Percentiles rank a stretch among this genome's conserved stretches.
phyloP scores from a whole-genome alignment of 352 stramenopile genomes.

The Albugo laibachii region DNA sequence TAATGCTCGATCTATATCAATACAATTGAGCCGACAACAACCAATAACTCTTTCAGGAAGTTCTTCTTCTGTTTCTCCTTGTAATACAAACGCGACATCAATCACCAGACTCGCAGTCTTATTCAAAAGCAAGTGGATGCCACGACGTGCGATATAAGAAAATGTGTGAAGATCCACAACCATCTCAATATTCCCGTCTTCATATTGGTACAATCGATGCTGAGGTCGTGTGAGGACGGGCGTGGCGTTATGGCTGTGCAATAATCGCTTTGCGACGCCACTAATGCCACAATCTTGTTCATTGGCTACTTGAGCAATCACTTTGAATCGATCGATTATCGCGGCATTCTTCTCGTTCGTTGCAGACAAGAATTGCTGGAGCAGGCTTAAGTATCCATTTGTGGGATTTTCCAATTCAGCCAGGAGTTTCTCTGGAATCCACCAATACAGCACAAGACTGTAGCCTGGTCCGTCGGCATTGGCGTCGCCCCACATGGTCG shows the following conservation, averaged over 20 bases:
- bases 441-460: slow-evolving; percentile 65
- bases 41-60: slow-evolving; percentile 71
- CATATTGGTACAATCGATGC: slow-evolving; percentile 67
- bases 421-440: slow-evolving; percentile 35
- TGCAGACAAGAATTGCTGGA: slow-evolving; percentile 54
- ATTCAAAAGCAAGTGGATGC: slow-evolving; percentile 59
- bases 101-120: slow-evolving; percentile 66
- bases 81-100: slow-evolving; percentile 72
- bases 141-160: slow-evolving; percentile 61
- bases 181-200: slow-evolving; percentile 30
- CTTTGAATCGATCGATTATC: slow-evolving; percentile 67
- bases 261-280: slow-evolving; percentile 53
- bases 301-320: slow-evolving; percentile 72
- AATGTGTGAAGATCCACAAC: slow-evolving; percentile 69
- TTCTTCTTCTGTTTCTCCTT: slow-evolving; percentile 74
- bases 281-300: slow-evolving; percentile 63
- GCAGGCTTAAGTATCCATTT: slow-evolving; percentile 27
- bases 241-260: slow-evolving; percentile 63
- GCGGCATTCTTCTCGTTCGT: slow-evolving; percentile 22
- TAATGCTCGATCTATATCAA: slow-evolving; percentile 14
- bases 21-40: slow-evolving; percentile 54
- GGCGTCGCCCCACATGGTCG: slow-evolving; percentile 47
- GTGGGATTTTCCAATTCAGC: slow-evolving; percentile 41
- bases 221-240: slow-evolving; percentile 67
- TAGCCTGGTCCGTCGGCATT: slow-evolving; percentile 45